A percentile compares a stretch with the other conserved stretches of the same genome.
Evolutionary conservation across 768 basidiomycete species (phyloP).

Genomic region (Mycena rosella): DNA sequence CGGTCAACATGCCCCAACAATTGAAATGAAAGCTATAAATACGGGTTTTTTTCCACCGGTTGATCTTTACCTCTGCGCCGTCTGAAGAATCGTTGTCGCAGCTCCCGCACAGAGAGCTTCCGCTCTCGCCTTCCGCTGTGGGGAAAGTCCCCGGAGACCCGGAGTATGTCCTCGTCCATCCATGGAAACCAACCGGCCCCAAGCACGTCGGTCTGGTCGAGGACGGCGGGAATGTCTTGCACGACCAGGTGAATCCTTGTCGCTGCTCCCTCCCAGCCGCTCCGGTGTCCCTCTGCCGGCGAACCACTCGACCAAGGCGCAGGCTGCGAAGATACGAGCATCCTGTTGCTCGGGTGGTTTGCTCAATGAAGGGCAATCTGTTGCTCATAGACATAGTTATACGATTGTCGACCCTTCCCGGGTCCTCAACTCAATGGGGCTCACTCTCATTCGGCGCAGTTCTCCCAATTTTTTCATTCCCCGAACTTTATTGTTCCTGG

Average conservation of each 20-base stretch:
- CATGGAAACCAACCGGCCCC: conserved; percentile 81
- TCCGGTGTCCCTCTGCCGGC: conserved; percentile 63
- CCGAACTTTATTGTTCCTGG: conserved; percentile 68
- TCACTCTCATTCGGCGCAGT: conserved; percentile 82
- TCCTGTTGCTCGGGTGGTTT: conserved; percentile 60
- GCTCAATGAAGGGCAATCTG: conserved; percentile 56
- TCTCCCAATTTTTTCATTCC: conserved; percentile 64
- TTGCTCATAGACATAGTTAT: conserved; percentile 94
- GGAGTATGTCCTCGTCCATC: conserved; percentile 70
- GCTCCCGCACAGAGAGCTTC: conserved; percentile 76
- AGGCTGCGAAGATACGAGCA: conserved; percentile 85
- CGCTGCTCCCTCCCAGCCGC: conserved; percentile 65
- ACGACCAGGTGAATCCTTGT: conserved; percentile 40
- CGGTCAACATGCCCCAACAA: too few species aligned
- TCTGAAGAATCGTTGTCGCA: conserved; percentile 89
- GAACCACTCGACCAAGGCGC: conserved; percentile 56
- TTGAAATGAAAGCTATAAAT: too few species aligned
- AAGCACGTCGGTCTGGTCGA: conserved; percentile 76
- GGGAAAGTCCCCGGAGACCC: conserved; percentile 96
- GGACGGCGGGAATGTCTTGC: conserved; percentile 65
- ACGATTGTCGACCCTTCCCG: conserved; percentile 71
- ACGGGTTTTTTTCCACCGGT: conserved; percentile 40
- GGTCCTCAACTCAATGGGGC: conserved; percentile 90
- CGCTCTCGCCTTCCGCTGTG: conserved; percentile 72
- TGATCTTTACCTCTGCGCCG: conserved; percentile 58